These are phyloP conservation scores for Parasarocladium wereldwijsianum DNA, from an alignment of 2,329 filamentous ascomycete genomes.

Conservation along the genomic window DNA sequence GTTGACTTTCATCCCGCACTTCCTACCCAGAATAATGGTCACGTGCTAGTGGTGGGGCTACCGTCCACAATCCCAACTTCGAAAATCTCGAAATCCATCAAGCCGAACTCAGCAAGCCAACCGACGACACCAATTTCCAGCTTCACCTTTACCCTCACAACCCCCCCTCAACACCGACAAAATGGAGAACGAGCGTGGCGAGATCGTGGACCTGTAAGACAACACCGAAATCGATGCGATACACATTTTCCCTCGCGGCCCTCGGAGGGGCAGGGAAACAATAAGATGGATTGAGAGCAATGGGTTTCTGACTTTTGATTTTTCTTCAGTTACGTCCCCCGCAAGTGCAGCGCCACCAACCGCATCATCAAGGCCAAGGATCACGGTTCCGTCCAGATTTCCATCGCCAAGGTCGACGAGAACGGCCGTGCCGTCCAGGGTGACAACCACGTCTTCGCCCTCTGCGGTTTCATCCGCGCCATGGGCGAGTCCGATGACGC, in stretches of 20 bases:
- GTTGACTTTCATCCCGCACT: too few species aligned
- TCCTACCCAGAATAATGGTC: too few species aligned
- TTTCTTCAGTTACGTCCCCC: conserved; percentile 74
- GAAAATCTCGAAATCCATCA: too few species aligned
- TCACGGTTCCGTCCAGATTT: conserved; percentile 96
- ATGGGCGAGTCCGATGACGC: conserved; percentile 97
- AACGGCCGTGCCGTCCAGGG: conserved; percentile 85
- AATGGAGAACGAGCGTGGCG: conserved; percentile 99
- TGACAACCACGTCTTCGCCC: conserved; percentile 94
- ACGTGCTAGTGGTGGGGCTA: too few species aligned
- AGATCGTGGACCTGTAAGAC: conserved; percentile 96
- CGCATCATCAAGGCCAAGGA: conserved; percentile 99
- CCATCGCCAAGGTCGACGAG: conserved; percentile 96
- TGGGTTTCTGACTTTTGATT: not conserved
- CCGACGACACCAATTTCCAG: too few species aligned
- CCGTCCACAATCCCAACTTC: too few species aligned
- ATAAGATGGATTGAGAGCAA: not conserved
- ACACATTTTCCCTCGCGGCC: conserved; percentile 11
- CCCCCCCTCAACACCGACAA: conserved; percentile 31
- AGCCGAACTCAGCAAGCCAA: too few species aligned
- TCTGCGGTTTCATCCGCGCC: conserved; percentile 93
- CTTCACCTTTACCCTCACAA: conserved; percentile 11
- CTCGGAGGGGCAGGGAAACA: not conserved
- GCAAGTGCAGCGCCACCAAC: conserved; percentile 98
- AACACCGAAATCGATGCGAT: conserved; percentile 8